Conservation (phyloP, 192 early-diverging fungal species). For the Coemansia erecta region DNA sequence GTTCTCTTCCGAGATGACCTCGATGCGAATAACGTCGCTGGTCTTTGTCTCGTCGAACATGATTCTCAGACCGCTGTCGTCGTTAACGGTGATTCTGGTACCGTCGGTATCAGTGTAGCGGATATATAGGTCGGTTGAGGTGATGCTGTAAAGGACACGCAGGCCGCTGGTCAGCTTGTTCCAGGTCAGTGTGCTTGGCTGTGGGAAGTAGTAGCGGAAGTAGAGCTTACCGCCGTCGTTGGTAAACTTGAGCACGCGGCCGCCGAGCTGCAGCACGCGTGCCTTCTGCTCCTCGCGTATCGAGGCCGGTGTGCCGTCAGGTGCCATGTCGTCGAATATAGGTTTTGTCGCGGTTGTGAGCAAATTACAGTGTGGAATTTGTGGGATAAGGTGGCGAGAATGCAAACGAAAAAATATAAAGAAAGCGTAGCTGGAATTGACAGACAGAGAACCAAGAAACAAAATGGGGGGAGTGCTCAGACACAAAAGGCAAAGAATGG, state of each 20-base stretch:
- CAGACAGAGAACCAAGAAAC: too few relatives aligned
- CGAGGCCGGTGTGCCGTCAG: slow-evolving; percentile 5
- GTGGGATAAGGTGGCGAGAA: too few relatives aligned
- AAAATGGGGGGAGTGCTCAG: too few relatives aligned
- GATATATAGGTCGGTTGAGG: slow-evolving; percentile 28
- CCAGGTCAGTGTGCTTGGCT: slow-evolving; percentile 40
- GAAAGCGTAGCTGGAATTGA: too few relatives aligned
- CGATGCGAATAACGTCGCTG: slow-evolving; percentile 36
- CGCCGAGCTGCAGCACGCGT: slow-evolving; percentile 32
- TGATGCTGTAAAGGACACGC: slow-evolving; percentile 40
- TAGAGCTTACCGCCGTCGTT: slow-evolving; percentile 48
- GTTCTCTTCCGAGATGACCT: slow-evolving; percentile 26
- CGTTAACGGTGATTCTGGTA: slow-evolving; percentile 39
- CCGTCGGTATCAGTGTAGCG: slow-evolving; percentile 38
- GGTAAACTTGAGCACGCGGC: slow-evolving; percentile 52
- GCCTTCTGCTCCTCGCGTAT: slow-evolving; percentile 41
- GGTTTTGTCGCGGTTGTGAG: too few relatives aligned
- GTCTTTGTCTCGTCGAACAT: slow-evolving; percentile 45
- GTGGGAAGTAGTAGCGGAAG: slow-evolving; percentile 48
- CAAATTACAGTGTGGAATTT: too few relatives aligned
- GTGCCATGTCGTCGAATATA: slow-evolving; percentile 2
- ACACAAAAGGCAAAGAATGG: too few relatives aligned
- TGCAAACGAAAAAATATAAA: too few relatives aligned
- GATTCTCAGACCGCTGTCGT: slow-evolving; percentile 41
- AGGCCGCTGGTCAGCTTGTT: slow-evolving; percentile 36